phyloP scores from a whole-genome alignment of 2,329 filamentous ascomycete genomes.

The Mycosphaerella arachidis region DNA sequence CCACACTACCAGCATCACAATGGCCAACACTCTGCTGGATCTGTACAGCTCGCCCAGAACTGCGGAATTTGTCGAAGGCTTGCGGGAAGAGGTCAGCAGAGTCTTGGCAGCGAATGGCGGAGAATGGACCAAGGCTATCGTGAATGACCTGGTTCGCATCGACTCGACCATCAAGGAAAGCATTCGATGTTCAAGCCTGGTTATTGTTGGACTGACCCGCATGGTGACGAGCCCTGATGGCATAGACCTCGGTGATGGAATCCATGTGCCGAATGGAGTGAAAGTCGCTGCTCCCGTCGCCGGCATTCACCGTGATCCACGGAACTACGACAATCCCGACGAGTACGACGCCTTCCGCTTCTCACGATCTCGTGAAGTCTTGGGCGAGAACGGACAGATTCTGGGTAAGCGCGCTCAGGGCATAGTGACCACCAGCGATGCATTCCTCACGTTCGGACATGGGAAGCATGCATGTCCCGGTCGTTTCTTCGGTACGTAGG shows the following conservation, averaged over 20 bases:
- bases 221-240: constrained; percentile 24
- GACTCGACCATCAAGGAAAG: constrained; percentile 30
- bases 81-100: constrained; percentile 22
- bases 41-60: constrained; percentile 17
- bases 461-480: constrained; percentile 31
- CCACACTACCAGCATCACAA: constrained; percentile 23
- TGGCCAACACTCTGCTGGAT: constrained; percentile 23
- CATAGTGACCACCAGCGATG: constrained; percentile 19
- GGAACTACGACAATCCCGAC: constrained; percentile 22
- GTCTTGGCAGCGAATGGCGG: constrained; percentile 14
- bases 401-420: constrained; percentile 12
- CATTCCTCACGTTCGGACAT: constrained; percentile 25
- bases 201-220: constrained; percentile 21
- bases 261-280: constrained; percentile 20
- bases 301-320: constrained; percentile 26
- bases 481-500: constrained; percentile 38
- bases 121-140: constrained; percentile 20
- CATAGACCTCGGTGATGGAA: constrained; percentile 23
- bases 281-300: constrained; percentile 19
- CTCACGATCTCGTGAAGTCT: constrained; percentile 10
- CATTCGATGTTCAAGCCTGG: constrained; percentile 18
- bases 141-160: constrained; percentile 20
- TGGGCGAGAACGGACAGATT: constrained; percentile 1
- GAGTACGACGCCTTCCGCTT: constrained; percentile 29
- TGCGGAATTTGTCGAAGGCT: constrained; percentile 13